Conservation (phyloP, 2,329 filamentous ascomycete genomes). For the Pseudocercospora fijiensis region DNA sequence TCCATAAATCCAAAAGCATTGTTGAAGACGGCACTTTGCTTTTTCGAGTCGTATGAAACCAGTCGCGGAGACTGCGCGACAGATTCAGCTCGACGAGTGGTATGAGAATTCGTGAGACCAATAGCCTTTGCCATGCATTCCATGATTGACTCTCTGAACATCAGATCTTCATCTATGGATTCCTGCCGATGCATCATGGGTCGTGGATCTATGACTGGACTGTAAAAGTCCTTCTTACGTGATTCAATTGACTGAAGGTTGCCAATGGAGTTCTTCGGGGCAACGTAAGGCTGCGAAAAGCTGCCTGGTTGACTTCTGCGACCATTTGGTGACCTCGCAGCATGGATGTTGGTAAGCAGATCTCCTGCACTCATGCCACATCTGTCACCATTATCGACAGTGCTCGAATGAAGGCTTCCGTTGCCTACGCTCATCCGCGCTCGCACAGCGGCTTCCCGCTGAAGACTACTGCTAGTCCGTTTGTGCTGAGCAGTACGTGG, state of each 20-base stretch:
- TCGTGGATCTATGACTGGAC: conserved; percentile 35
- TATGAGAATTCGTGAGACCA: conserved; percentile 69
- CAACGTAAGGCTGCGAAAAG: conserved; percentile 51
- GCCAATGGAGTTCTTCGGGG: conserved; percentile 36
- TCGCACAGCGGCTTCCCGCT: conserved; percentile 74
- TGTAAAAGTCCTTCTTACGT: conserved; percentile 44
- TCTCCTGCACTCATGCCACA: conserved; percentile 60
- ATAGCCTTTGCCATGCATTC: conserved; percentile 96
- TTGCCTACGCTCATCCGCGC: conserved; percentile 51
- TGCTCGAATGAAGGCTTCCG: conserved; percentile 21
- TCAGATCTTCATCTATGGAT: conserved; percentile 78
- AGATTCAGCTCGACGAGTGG: conserved; percentile 67
- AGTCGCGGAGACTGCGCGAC: conserved; percentile 82
- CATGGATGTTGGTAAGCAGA: conserved; percentile 73
- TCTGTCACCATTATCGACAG: conserved; percentile 29
- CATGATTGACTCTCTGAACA: conserved; percentile 86
- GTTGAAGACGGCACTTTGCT: conserved; percentile 75
- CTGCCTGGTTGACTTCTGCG: conserved; percentile 46
- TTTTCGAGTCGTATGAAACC: conserved; percentile 76
- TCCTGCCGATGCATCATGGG: conserved; percentile 67
- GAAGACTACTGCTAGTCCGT: conserved; percentile 68
- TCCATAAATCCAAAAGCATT: conserved; percentile 65
- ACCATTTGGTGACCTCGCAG: conserved; percentile 59
- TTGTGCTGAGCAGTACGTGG: conserved; percentile 61
- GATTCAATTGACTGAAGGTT: conserved; percentile 44